Percentiles rank a stretch among this genome's conserved stretches.
phyloP scores from a whole-genome alignment of 495 filamentous ascomycete genomes.

The Trichocladium uniseriatum region DNA sequence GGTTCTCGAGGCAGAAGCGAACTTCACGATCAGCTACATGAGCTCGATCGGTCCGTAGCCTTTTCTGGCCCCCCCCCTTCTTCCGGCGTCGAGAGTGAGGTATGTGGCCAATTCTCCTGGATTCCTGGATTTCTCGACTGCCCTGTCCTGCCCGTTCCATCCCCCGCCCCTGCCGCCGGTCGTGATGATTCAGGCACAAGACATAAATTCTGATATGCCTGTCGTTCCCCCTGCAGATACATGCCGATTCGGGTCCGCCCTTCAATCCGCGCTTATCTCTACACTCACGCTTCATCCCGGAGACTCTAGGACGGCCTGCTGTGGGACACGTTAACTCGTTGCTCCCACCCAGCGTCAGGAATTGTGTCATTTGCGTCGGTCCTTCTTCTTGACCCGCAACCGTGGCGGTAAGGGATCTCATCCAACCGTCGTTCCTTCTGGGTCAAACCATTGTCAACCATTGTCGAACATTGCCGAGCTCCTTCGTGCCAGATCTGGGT shows the following conservation, averaged over 20 bases:
- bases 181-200: slow-evolving; percentile 24
- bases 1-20: slow-evolving; percentile 4
- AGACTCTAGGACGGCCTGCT: slow-evolving; percentile 37
- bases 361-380: slow-evolving; percentile 44
- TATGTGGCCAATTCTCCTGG: slow-evolving; percentile 21
- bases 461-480: no score
- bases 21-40: slow-evolving; percentile 23
- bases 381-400: slow-evolving; percentile 37
- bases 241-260: slow-evolving; percentile 30
- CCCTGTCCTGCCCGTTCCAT: no score
- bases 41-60: slow-evolving; percentile 23
- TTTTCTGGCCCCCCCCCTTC: slow-evolving; percentile 23
- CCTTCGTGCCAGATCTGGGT: slow-evolving; percentile 10
- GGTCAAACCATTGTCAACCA: no score
- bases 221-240: slow-evolving; percentile 39
- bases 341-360: slow-evolving; percentile 48
- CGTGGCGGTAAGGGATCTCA: slow-evolving; percentile 58
- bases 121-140: slow-evolving; percentile 11
- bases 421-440: slow-evolving; percentile 6
- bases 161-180: background rate
- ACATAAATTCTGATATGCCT: slow-evolving; percentile 14
- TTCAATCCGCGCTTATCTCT: slow-evolving; percentile 47
- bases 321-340: slow-evolving; percentile 67
- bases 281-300: slow-evolving; percentile 36
- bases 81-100: slow-evolving; percentile 31